Percentiles rank a stretch among this genome's conserved stretches.
phyloP scores from a whole-genome alignment of 257 asterid species.

The Anisodus tanguticus region DNA sequence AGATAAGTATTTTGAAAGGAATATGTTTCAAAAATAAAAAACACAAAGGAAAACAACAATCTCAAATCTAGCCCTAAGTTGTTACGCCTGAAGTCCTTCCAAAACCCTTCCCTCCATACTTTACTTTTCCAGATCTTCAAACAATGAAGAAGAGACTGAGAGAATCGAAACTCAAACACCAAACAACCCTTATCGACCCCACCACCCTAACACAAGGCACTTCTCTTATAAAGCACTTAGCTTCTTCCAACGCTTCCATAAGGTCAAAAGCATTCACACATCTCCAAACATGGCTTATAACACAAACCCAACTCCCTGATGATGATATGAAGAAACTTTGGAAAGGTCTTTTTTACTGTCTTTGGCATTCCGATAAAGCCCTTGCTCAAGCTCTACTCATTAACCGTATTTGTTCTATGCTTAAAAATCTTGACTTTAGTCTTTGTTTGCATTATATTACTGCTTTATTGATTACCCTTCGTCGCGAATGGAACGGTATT shows the following conservation, averaged over 20 bases:
- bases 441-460: slow-evolving; percentile 71
- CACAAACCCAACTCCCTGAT: slow-evolving; percentile 56
- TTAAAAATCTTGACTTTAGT: slow-evolving; percentile 56
- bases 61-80: no score
- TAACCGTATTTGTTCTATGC: slow-evolving; percentile 61
- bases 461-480: slow-evolving; percentile 64
- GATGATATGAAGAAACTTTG: slow-evolving; percentile 78
- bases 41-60: no score
- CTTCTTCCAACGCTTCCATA: slow-evolving; percentile 72
- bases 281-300: slow-evolving; percentile 67
- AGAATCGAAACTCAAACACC: slow-evolving; percentile 54
- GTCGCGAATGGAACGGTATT: slow-evolving; percentile 93
- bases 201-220: slow-evolving; percentile 34
- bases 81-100: neutral
- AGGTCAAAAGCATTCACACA: slow-evolving; percentile 73
- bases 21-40: no score
- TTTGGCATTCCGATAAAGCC: slow-evolving; percentile 91
- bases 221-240: slow-evolving; percentile 66
- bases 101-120: slow-evolving; percentile 23
- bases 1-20: no score
- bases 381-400: slow-evolving; percentile 74
- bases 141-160: slow-evolving; percentile 71
- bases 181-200: slow-evolving; percentile 49
- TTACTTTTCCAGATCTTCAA: neutral
- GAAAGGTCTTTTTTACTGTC: slow-evolving; percentile 91